Conservation (phyloP, 371 early-diverging fungal species). For the Mucor piriformis region DNA sequence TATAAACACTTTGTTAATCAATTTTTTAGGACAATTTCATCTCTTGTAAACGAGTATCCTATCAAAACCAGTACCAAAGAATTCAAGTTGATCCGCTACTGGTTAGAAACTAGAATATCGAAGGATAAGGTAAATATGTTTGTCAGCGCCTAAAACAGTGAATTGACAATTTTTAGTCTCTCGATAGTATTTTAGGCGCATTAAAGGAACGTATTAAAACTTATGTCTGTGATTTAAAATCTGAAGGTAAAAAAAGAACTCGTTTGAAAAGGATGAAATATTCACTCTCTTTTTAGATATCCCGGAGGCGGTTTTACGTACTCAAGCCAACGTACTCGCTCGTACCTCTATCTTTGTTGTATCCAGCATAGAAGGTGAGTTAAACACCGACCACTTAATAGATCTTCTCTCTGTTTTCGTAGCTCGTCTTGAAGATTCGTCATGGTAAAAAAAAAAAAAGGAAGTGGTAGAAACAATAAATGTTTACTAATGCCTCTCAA, state of each 20-base stretch:
- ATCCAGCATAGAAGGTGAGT: conserved; percentile 14
- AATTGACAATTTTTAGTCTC: neutral
- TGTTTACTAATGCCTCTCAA: neutral
- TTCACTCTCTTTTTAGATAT: conserved; percentile 26
- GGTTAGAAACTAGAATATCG: conserved; percentile 30
- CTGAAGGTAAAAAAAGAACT: conserved; percentile 16
- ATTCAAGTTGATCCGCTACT: conserved; percentile 26
- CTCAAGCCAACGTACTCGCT: conserved; percentile 44
- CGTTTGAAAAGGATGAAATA: neutral
- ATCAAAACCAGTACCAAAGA: conserved; percentile 23
- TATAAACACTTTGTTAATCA: neutral
- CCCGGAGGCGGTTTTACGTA: conserved; percentile 37
- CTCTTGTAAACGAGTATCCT: conserved; percentile 39
- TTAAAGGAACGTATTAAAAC: conserved; percentile 31
- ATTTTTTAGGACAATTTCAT: conserved; percentile 37
- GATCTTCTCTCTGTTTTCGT: conserved; percentile 20
- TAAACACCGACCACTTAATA: conserved; percentile 1
- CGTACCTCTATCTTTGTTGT: conserved; percentile 32
- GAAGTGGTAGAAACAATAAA: neutral
- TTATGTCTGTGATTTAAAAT: conserved; percentile 27
- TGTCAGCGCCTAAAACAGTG: neutral
- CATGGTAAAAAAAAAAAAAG: conserved; percentile 18
- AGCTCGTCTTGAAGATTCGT: conserved; percentile 16
- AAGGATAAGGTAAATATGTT: conserved; percentile 26
- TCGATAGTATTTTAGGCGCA: conserved; percentile 14